Base-by-base conservation (phyloP, 2,329 filamentous ascomycete species). In the Neonectria coccinea region DNA sequence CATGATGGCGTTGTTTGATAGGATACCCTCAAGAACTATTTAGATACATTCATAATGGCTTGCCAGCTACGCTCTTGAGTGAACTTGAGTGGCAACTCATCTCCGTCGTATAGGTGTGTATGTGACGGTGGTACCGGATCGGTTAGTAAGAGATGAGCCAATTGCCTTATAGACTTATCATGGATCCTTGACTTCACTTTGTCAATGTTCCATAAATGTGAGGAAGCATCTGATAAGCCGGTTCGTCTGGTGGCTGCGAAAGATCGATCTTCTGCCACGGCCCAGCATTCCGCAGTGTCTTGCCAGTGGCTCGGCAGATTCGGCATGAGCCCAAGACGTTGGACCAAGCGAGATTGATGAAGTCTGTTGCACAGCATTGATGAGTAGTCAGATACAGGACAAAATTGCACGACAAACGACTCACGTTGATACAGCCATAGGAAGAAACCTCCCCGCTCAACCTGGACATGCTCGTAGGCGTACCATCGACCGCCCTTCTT, bases 401-500 rank as follows among this genome's bases (percentile, higher is more conserved):
- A 65, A 33, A 31, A n/a, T 42, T 42, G 39, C 18, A 48, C 36
- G 14, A 20, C 27, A 56, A 29, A n/a, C 6, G n/a, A 16, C 85
- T 78, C 70, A 86, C 86, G 77, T 72, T 88, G 86, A 73, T 88
- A 88, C 16, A 78, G 56, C 12, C 71, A 65, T 70, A 88, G 79
- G 25, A 77, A 72, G 70, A 79, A 78, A 6, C 79, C 80, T 10
- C 78, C 79, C 5, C 75, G 69, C 47, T 78, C 77, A 54, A 75
- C 76, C 59, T 76, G 73, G 42, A 91, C 86, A 70, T 91, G 88
- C 78, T 91, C 88, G 68, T 84, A 90, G 1, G 88, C 82, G 65
- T 89, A 88, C 87, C 88, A 90, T 41, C 84, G 79, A 0, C 88
- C 88, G 5, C 88, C 88, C 5, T 85, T 84, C 77, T 88, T 89